phyloP scores from a whole-genome alignment of 495 filamentous ascomycete genomes.

The Annulohypoxylon maeteangense region DNA sequence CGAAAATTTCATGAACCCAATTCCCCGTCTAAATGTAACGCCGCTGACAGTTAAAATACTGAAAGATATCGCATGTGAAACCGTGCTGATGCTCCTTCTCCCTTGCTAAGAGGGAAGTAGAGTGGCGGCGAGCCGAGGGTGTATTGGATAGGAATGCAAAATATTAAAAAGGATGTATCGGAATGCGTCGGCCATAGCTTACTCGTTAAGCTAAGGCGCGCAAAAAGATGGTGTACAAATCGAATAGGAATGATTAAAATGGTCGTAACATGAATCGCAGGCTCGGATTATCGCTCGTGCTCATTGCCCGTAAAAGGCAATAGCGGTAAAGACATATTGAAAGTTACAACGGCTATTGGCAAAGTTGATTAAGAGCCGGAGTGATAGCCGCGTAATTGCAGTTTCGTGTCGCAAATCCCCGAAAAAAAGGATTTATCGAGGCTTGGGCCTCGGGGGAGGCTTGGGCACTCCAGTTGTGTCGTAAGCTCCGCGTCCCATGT shows the following conservation, averaged over 20 bases:
- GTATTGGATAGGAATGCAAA: constrained; percentile 48
- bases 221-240: constrained; percentile 38
- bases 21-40: constrained; percentile 53
- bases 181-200: constrained; percentile 51
- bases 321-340: not conserved
- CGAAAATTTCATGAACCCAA: constrained; percentile 39
- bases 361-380: constrained; percentile 30
- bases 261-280: constrained; percentile 35
- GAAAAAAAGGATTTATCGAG: constrained; percentile 50
- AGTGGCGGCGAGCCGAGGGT: constrained; percentile 54
- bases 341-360: constrained; percentile 19
- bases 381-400: constrained; percentile 2
- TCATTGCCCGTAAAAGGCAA: constrained; percentile 5
- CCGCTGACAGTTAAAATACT: constrained; percentile 45
- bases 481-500: constrained; percentile 68
- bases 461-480: constrained; percentile 67
- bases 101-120: constrained; percentile 53
- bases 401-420: constrained; percentile 22
- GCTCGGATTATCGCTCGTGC: constrained; percentile 18
- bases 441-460: constrained; percentile 64
- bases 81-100: constrained; percentile 32
- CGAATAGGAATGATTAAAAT: constrained; percentile 39
- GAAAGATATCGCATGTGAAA: constrained; percentile 38
- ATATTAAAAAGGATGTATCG: constrained; percentile 58
- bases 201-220: constrained; percentile 40